Base-by-base conservation (phyloP, 768 basidiomycete genomes). In the Tephrocybe rancida region DNA sequence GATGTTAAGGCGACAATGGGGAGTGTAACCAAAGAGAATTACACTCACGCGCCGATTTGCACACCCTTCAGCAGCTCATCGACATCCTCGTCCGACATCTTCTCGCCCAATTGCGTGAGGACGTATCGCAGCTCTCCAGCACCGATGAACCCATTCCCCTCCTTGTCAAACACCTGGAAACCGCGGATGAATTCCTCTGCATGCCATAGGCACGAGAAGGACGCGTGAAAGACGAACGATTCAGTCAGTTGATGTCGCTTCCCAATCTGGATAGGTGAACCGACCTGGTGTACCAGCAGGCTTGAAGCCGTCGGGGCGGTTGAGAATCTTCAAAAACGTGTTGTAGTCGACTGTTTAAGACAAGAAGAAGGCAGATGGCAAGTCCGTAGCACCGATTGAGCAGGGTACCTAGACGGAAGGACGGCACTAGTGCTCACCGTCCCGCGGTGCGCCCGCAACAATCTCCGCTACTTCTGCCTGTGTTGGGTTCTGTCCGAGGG, bases 91-190 rank as follows among this genome's bases (percentile, higher is more conserved):
- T 98, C 95, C 6, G 87, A 70, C 93, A 99, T 95, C 79, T 98
- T 98, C 81, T 99, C 97, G 11, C 97, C 97, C 0, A 99, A 83
- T 64, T 95, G 95, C 6, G 97, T 99, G 25, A 96, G 79, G 24
- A 95, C 92, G 68, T 96, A 95, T 70, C 92, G 83, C 57, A 96
- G 78, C 72, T 97, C 93, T 44, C 93, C 93, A 16, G 89, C 92
- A 44, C 93, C 93, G 61, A 92, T 93, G 74, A 86, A 90, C 1
- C 93, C 93, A 63, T 93, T 93, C 26, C 91, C 91, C 61, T 93
- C 92, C 73, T 95, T 95, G 73, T 98, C 96, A 61, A 99, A 98
- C 10, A 98, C 96, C 64, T 98, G 95, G 82, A 99, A 99, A 8
- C 95, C 97, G 44, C 97, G 93, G 65, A 98, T 93, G 76, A 99